Evolutionary conservation across 768 basidiomycete species (phyloP).

Genomic region (Tricholoma hemisulphureum): DNA sequence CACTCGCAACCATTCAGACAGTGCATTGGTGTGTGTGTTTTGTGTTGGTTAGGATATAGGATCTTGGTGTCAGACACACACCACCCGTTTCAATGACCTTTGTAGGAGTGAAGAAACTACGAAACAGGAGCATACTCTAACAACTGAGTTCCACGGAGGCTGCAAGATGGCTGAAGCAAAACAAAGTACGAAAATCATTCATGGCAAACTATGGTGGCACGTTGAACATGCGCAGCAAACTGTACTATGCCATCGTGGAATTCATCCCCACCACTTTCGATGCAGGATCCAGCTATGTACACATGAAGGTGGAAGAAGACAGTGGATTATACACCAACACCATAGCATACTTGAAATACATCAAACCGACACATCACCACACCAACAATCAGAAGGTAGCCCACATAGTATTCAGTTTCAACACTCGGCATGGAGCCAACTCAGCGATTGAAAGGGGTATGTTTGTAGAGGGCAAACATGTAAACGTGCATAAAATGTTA

Average conservation of each 20-base stretch:
- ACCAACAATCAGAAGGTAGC: slow-evolving; percentile 18
- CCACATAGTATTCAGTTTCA: slow-evolving; percentile 22
- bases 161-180: background rate
- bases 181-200: background rate
- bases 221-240: slow-evolving; percentile 1
- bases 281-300: no score
- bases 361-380: slow-evolving; percentile 21
- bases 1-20: no score
- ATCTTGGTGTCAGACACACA: no score
- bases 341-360: slow-evolving; percentile 21
- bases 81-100: no score
- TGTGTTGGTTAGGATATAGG: no score
- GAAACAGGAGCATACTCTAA: background rate
- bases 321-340: slow-evolving; percentile 4
- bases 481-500: no score
- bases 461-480: slow-evolving; percentile 9
- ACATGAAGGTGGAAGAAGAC: slow-evolving; percentile 11
- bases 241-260: slow-evolving; percentile 12
- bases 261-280: slow-evolving; percentile 25
- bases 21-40: no score
- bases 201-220: background rate
- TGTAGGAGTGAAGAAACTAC: background rate
- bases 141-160: background rate
- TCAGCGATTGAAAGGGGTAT: slow-evolving; percentile 17
- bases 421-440: slow-evolving; percentile 20